Base-by-base conservation (phyloP, 345 rosid species). In the Moringa oleifera region DNA sequence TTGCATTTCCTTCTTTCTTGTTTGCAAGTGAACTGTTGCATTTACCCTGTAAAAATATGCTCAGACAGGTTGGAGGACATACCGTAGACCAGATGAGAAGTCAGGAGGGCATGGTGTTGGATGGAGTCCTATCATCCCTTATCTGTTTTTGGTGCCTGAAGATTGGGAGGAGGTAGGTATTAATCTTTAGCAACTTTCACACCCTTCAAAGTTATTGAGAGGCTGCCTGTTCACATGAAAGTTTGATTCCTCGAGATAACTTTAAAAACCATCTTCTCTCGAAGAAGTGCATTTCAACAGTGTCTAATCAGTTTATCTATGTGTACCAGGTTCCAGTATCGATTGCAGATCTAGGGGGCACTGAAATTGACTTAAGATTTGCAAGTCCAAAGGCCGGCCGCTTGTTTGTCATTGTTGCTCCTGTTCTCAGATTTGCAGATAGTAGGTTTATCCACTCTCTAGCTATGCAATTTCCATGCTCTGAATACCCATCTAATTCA, bases 81-180 rank as follows among this genome's bases (percentile, higher is more conserved):
- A 92, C 71, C 83, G 91, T 28, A 81, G 98, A 77, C 98, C 98
- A 46, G 96, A 92, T 65, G 98, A 87, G 23, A 89, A 92, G 59
- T 89, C 98, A 19, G 98, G 98, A 73, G 98, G 98, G 15, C 98
- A 89, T 70, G 98, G 98, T 20, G 96, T 89, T 37, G 98, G 98
- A 53, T 91, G 98, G 98, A 87, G 95, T 84, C 96, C 98, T 24
- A 91, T 91, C 45, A 89, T 87, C 69, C 98, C 98, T 61, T 91
- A 91, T 54, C 10, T 61, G 50, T 91, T 91, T 64, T 71, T 81
- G 0, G 90, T 89, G 64, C 89, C 96, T 61, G 79, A 74, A 73
- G 89, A 73, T 20, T 91, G 96, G 96, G 89, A 82, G 53, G 96
- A 91, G 98, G 98, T 91, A 67, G 8, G n/a, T n/a, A n/a, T n/a